phyloP scores from a whole-genome alignment of 768 basidiomycete genomes.

The Trichaptum fuscoviolaceum region DNA sequence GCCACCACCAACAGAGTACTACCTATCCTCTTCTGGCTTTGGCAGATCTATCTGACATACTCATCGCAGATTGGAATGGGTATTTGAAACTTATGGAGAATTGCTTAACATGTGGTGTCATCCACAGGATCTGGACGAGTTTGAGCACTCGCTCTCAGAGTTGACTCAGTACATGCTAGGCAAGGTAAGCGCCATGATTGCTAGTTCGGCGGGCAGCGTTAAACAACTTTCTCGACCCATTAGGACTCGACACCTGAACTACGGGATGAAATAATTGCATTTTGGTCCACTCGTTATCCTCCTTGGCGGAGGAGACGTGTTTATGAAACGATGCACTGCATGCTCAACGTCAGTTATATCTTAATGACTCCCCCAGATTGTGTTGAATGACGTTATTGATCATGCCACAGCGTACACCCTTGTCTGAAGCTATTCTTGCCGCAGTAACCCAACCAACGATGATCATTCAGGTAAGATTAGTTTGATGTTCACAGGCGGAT shows the following conservation, averaged over 20 bases:
- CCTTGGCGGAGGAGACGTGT: constrained; percentile 48
- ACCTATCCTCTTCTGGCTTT: constrained; percentile 7
- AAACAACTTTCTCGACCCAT: constrained; percentile 10
- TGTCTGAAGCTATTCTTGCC: constrained; percentile 43
- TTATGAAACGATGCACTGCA: constrained; percentile 48
- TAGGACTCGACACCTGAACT: constrained; percentile 53
- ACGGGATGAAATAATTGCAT: constrained; percentile 63
- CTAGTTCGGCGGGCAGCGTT: not conserved
- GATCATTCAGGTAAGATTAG: constrained; percentile 54
- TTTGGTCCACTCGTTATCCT: constrained; percentile 54
- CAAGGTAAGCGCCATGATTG: constrained; percentile 35
- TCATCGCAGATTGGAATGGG: constrained; percentile 45
- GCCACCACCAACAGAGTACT: constrained; percentile 63
- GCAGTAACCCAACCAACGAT: constrained; percentile 58
- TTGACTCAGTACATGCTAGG: constrained; percentile 50
- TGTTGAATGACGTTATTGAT: not conserved
- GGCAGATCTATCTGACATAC: constrained; percentile 7
- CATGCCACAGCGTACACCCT: constrained; percentile 44
- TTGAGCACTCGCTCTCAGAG: constrained; percentile 63
- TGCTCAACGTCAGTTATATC: constrained; percentile 49
- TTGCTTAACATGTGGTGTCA: constrained; percentile 57
- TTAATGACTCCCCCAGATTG: not conserved
- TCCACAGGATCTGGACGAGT: constrained; percentile 59
- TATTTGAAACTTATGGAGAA: constrained; percentile 59
- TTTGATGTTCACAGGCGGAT: not conserved